Base-by-base conservation (phyloP, 1,284 basidiomycete genomes). In the Sanghuangporus weigelae region DNA sequence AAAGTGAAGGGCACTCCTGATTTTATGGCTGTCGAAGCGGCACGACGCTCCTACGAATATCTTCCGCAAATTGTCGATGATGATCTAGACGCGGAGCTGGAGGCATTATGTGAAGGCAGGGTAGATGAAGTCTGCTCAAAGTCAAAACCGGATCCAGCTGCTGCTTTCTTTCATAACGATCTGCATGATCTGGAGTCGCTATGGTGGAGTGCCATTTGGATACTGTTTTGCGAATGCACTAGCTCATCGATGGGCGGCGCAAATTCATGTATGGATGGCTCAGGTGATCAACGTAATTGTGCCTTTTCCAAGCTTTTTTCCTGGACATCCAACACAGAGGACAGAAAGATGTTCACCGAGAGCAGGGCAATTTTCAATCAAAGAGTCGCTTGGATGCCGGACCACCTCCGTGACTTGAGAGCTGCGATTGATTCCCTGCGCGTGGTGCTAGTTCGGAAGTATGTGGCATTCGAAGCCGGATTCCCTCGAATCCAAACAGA, bases 1-100 rank as follows among this genome's bases (percentile, higher is more conserved):
- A 26, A 26, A 26, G 12, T 46, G 16, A 7, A 46, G 44, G 44
- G 44, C 14, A 60, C 59, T 38, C 36, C 39, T 3, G 59, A 60
- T 38, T 60, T 60, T 19, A 60, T 50, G 46, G 59, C 59, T 11
- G 46, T 51, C n/a, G 59, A 60, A 50, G 59, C 51, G n/a, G 21
- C 36, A 12, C 7, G 8, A 7, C 21, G 31, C 12, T 19, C 12
- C 21, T 60, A 60, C 38, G 14, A 19, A 35, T 40, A 26, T 42
- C 40, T 10, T 16, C 40, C 10, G 11, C 40, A 5, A 42, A 19
- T 35, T 35, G 40, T 31, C 23, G 10, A 21, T 8, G n/a, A 7
- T n/a, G 19, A 42, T 16, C 23, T 26, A 5, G 11, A 16, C 16
- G 40, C 40, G 2, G 11, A 42, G 16, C 2, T 42, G 16, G 11